Percentiles rank a stretch among this genome's conserved stretches.
Evolutionary conservation across 352 stramenopile species (phyloP).

Genomic region (Discostella stelligera): DNA sequence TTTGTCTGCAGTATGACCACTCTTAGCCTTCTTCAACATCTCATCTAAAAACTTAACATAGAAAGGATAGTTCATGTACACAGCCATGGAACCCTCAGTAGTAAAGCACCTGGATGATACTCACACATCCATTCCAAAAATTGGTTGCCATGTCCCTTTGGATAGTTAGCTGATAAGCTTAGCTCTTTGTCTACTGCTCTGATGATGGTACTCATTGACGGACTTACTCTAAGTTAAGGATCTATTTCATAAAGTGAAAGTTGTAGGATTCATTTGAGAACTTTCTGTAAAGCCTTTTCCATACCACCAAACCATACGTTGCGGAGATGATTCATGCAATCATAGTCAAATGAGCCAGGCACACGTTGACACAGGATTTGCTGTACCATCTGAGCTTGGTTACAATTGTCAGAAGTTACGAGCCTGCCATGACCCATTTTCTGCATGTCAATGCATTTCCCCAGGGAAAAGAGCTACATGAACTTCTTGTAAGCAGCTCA

Average conservation of each 20-base stretch:
- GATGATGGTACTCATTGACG: conserved; percentile 1
- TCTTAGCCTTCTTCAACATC: conserved; percentile 5
- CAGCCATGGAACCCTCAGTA: conserved; percentile 24
- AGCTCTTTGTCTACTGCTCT: too few relatives aligned
- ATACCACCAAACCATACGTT: too few relatives aligned
- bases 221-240: conserved; percentile 3
- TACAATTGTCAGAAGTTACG: conserved; percentile 30
- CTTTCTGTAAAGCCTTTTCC: conserved; percentile 2
- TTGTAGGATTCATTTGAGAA: conserved; percentile 3
- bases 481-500: conserved; percentile 12
- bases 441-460: conserved; percentile 1
- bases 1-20: too few relatives aligned
- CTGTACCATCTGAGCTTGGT: conserved; percentile 26
- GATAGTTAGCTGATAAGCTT: conserved; percentile 23
- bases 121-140: conserved; percentile 3
- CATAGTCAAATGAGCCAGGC: too few relatives aligned
- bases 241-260: conserved; percentile 25
- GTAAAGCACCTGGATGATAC: conserved; percentile 4
- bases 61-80: conserved; percentile 31
- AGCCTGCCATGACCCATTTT: conserved; percentile 15
- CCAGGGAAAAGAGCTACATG: background rate
- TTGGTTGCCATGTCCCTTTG: conserved; percentile 12
- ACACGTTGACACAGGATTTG: too few relatives aligned
- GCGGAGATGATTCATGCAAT: conserved; percentile 26
- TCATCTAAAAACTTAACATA: conserved; percentile 23